Evolutionary conservation across 2,329 filamentous ascomycete species (phyloP), one percentile per base, ranked within the genome.

Genomic region (Lachnellula cervina): DNA sequence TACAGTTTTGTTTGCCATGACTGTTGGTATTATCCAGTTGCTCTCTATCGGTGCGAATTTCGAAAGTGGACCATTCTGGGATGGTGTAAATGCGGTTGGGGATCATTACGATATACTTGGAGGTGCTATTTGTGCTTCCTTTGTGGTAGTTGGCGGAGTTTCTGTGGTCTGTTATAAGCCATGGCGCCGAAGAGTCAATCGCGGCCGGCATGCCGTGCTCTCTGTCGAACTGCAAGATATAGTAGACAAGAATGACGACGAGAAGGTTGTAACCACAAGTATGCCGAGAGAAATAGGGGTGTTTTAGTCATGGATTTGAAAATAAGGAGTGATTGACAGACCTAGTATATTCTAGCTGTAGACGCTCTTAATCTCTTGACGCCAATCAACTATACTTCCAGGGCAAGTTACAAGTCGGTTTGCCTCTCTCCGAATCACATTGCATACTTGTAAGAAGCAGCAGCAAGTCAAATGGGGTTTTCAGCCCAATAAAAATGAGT

Each of bases 91-190:
- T 49, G 81, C 78, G 0, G 84, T 88, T 1, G 84, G 88, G 0
- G 89, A 96, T 60, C 80, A 91, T 68, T 96, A 90, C 64, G 90
- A 96, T 71, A 81, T 93, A 58, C 86, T 96, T 46, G 91, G 92
- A 9, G 94, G 89, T 1, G 81, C 80, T 16, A 96, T 99, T 35
- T 96, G 92, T 61, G 91, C 86, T 0, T 77, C 89, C 0, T 97
- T 97, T 64, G 73, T 96, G 0, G 70, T 96, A 0, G 86, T 90
- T 47, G 93, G 91, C 0, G 70, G 83, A 0, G 32, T 58, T 4
- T 65, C 61, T 2, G 77, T 88, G 0, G 80, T 96, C 0, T 14
- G 93, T 0, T 97, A 97, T 69, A 81, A 80, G 61, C 89, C 89
- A 0, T 97, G 93, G 92, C 80, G 90, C 57, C 72, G 79, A 52